A percentile compares a stretch with the other conserved stretches of the same genome.
phyloP scores from a whole-genome alignment of 257 asterid genomes.

The Nicotiana attenuata region DNA sequence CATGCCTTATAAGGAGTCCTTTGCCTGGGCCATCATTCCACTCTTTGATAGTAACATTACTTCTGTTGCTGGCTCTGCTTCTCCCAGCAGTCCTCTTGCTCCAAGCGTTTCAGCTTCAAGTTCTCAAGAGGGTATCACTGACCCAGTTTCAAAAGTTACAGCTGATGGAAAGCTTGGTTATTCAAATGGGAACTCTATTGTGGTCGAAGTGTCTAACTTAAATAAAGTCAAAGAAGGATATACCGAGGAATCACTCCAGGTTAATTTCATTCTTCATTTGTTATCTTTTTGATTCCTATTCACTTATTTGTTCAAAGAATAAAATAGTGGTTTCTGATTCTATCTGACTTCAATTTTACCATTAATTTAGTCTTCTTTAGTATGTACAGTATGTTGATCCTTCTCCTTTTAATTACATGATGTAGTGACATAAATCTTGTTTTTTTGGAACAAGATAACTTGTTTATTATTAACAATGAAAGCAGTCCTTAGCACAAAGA shows the following conservation, averaged over 20 bases:
- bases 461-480: too few species aligned
- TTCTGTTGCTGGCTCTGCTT: constrained; percentile 80
- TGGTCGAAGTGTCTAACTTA: constrained; percentile 96
- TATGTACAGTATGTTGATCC: not conserved
- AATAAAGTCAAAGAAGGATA: constrained; percentile 98
- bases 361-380: not conserved
- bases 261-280: constrained; percentile 17
- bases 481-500: too few species aligned
- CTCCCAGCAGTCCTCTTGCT: constrained; percentile 94
- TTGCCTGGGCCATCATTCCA: constrained; percentile 97
- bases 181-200: constrained; percentile 79
- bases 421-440: not conserved
- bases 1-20: constrained; percentile 94
- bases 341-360: constrained; percentile 1
- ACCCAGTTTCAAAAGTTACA: constrained; percentile 72
- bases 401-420: not conserved
- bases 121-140: constrained; percentile 73
- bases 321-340: constrained; percentile 5
- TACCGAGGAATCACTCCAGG: constrained; percentile 97
- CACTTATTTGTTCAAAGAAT: not conserved
- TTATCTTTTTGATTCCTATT: constrained; percentile 4
- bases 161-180: constrained; percentile 85
- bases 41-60: constrained; percentile 84
- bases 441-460: too few species aligned
- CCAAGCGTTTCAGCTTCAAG: constrained; percentile 63